Percentiles rank a stretch among this genome's conserved stretches.
These are phyloP conservation scores for Metahyphopichia silvanorum DNA, from an alignment of 805 yeast species.

Conservation along the genomic window DNA sequence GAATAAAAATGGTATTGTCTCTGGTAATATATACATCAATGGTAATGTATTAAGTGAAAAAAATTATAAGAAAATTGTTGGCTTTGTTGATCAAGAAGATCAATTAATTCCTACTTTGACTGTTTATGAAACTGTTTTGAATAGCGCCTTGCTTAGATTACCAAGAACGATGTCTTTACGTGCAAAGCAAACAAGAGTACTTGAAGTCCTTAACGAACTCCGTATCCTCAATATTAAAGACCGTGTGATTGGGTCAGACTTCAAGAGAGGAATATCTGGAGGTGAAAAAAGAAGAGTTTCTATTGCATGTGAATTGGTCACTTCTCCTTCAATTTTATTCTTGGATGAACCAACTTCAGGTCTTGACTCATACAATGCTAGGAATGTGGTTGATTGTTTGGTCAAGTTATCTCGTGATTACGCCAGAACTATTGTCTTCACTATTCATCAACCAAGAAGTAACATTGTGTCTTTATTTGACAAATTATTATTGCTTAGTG, in stretches of 20 bases:
- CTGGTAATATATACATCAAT: constrained; percentile 73
- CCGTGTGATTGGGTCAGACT: constrained; percentile 82
- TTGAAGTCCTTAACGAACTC: constrained; percentile 81
- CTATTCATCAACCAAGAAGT: constrained; percentile 96
- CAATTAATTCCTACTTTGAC: constrained; percentile 87
- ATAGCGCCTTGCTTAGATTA: constrained; percentile 83
- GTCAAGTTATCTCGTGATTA: constrained; percentile 76
- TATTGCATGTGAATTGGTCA: constrained; percentile 89
- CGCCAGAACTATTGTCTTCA: constrained; percentile 84
- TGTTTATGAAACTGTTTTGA: constrained; percentile 91
- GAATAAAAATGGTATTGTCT: constrained; percentile 66
- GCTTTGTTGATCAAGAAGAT: constrained; percentile 97
- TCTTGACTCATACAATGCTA: constrained; percentile 89
- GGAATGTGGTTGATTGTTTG: constrained; percentile 82
- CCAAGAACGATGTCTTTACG: constrained; percentile 75
- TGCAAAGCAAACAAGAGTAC: constrained; percentile 74
- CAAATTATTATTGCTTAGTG: constrained; percentile 72
- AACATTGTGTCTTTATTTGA: constrained; percentile 92
- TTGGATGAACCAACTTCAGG: constrained; percentile 96
- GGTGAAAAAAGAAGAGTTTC: constrained; percentile 92
- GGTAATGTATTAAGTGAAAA: constrained; percentile 50
- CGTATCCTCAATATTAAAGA: constrained; percentile 82
- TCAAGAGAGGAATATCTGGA: constrained; percentile 88
- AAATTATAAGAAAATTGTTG: constrained; percentile 66
- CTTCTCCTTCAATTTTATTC: constrained; percentile 79